These are phyloP conservation scores for Blakeslea trispora DNA, from an alignment of 371 early-diverging fungal genomes.

Conservation along the genomic window DNA sequence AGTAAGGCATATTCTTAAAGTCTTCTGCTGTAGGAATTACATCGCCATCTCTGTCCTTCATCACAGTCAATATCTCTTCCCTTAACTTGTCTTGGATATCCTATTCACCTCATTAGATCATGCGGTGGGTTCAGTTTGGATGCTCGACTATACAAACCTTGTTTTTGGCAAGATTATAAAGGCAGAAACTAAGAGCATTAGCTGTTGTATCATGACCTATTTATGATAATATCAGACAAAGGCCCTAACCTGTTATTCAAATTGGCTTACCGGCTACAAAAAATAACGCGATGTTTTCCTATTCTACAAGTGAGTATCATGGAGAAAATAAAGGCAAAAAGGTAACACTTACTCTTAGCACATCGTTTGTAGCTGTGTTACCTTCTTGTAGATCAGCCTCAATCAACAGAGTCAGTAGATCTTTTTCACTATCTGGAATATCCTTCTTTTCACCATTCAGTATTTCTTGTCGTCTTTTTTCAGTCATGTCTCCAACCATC, in stretches of 20 bases:
- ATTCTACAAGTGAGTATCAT: neutral
- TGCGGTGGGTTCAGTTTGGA: neutral
- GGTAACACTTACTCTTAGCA: neutral
- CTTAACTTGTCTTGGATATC: constrained; percentile 52
- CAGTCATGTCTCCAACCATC: constrained; percentile 13
- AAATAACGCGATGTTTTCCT: constrained; percentile 18
- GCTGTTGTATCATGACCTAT: constrained; percentile 58
- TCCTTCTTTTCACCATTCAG: neutral
- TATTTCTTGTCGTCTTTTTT: constrained; percentile 16
- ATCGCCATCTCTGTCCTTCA: constrained; percentile 48
- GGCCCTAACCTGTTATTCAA: constrained; percentile 28
- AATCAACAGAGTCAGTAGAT: constrained; percentile 40
- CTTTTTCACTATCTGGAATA: constrained; percentile 44
- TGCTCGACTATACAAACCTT: constrained; percentile 28
- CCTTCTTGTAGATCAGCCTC: constrained; percentile 33
- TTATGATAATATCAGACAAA: neutral
- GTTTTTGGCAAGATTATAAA: constrained; percentile 45
- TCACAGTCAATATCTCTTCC: constrained; percentile 44
- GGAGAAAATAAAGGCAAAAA: neutral
- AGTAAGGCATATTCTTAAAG: constrained; percentile 41
- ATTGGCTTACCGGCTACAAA: constrained; percentile 10
- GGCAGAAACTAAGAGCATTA: constrained; percentile 36
- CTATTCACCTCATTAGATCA: constrained; percentile 5
- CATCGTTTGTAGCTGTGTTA: constrained; percentile 14
- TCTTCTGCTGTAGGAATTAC: constrained; percentile 47